Conservation (phyloP, 1,284 basidiomycete genomes). For the Pyrrhoderma noxium region DNA sequence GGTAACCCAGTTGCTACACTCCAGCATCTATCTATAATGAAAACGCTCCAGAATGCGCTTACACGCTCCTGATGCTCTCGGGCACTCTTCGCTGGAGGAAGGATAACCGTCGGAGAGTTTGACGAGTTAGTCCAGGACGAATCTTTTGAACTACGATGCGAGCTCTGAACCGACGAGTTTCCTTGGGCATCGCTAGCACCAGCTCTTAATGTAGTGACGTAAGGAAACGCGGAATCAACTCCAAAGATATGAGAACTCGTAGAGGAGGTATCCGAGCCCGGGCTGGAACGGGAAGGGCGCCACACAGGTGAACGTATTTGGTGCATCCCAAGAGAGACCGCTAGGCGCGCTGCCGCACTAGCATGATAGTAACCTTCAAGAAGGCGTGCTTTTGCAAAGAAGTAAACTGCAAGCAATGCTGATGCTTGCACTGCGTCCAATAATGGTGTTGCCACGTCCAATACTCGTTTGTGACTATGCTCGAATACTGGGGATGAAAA, state of each 20-base stretch:
- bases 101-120: constrained; percentile 26
- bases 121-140: not conserved
- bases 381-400: constrained; percentile 47
- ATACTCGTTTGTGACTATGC: not conserved
- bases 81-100: constrained; percentile 33
- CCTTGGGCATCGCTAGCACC: constrained; percentile 17
- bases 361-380: constrained; percentile 57
- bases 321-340: constrained; percentile 47
- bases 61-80: constrained; percentile 42
- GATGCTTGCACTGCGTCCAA: constrained; percentile 54
- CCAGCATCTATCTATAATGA: constrained; percentile 52
- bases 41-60: constrained; percentile 53
- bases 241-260: not conserved
- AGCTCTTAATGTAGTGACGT: constrained; percentile 6
- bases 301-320: constrained; percentile 35
- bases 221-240: not conserved
- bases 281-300: constrained; percentile 13
- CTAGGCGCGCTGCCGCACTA: constrained; percentile 48
- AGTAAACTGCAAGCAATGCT: constrained; percentile 51
- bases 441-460: constrained; percentile 29
- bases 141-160: not conserved
- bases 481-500: not conserved
- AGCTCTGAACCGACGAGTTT: not conserved
- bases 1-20: constrained; percentile 47
- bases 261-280: constrained; percentile 14